Conservation (phyloP, 2,329 filamentous ascomycete species). For the Penicillium digitatum region DNA sequence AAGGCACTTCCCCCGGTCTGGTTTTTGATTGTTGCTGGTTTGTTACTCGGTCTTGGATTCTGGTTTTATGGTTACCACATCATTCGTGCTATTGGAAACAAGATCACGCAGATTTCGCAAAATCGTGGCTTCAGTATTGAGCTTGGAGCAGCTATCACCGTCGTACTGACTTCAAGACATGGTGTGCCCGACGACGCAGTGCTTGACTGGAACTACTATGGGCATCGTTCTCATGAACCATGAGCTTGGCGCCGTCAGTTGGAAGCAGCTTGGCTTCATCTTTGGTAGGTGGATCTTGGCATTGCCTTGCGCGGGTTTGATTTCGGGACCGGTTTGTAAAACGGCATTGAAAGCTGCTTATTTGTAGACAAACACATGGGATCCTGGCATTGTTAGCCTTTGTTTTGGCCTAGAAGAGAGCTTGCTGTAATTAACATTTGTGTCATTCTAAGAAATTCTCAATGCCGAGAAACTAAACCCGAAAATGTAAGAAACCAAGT, state of each 20-base stretch:
- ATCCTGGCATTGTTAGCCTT: neutral
- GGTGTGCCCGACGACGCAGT: constrained; percentile 39
- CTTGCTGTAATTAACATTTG: neutral
- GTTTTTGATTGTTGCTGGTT: constrained; percentile 37
- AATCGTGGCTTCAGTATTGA: constrained; percentile 34
- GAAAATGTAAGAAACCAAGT: neutral
- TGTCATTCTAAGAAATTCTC: neutral
- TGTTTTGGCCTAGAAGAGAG: neutral
- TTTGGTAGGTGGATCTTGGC: constrained; percentile 46
- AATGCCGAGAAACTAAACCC: neutral
- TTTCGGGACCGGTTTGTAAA: constrained; percentile 39
- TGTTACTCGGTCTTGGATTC: constrained; percentile 41
- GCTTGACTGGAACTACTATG: constrained; percentile 34
- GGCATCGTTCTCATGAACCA: constrained; percentile 39
- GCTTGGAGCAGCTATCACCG: constrained; percentile 41
- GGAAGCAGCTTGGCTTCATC: constrained; percentile 43
- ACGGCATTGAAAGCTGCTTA: constrained; percentile 45
- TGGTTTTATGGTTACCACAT: constrained; percentile 44
- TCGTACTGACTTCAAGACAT: constrained; percentile 34
- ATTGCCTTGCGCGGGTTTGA: constrained; percentile 41
- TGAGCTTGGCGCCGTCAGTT: constrained; percentile 42
- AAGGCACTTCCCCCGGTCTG: constrained; percentile 38
- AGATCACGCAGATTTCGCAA: constrained; percentile 41
- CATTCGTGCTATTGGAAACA: constrained; percentile 41
- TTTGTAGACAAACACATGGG: constrained; percentile 9